Evolutionary conservation across 2,329 filamentous ascomycete genomes (phyloP), one percentile per base, ranked within the genome.

Genomic region (Aspergillus neoniger): DNA sequence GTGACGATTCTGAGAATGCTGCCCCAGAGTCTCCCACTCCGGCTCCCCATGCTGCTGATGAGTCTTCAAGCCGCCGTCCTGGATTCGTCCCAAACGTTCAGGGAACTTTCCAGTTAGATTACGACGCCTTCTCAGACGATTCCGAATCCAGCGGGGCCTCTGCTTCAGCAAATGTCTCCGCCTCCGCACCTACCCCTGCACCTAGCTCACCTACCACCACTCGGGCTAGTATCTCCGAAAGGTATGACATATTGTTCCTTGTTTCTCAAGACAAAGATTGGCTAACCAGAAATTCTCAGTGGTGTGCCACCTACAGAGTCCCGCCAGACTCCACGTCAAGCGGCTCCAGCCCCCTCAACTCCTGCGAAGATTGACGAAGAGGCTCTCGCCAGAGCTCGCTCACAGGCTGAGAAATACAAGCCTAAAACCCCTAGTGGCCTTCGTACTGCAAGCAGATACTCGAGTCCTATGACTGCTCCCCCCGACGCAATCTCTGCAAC

Each of bases 381-480:
- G 15, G 72, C 74, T 17, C 70, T 78, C n/a, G 74, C 69, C n/a
- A 73, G 70, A 55, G 74, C 69, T 49, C 73, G 76, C 43, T 70
- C 70, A 44, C 71, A 72, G 48, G 75, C 75, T 2, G 72, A 79
- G 62, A 76, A 75, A 47, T 78, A 79, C 68, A 78, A 77, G 49
- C 79, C 79, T 0, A 77, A 77, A 61, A 76, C 72, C 5, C 77
- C 77, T 3, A 80, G 78, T 61, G 71, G 76, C 5, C 73, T 80
- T 41, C 75, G 77, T 47, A 72, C 75, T 47, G 65, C 74, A n/a
- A 67, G 68, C 50, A 68, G 68, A 12, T 72, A 71, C 47, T 65
- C 69, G 5, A 71, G 63, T 49, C 70, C 67, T 53, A 32, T 67
- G 50, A 62, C 61, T 19, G 28, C 61, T 30, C 64, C 67, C 0